Evolutionary conservation across 2,329 filamentous ascomycete species (phyloP).

Genomic region (Ceratocystis ficicola): DNA sequence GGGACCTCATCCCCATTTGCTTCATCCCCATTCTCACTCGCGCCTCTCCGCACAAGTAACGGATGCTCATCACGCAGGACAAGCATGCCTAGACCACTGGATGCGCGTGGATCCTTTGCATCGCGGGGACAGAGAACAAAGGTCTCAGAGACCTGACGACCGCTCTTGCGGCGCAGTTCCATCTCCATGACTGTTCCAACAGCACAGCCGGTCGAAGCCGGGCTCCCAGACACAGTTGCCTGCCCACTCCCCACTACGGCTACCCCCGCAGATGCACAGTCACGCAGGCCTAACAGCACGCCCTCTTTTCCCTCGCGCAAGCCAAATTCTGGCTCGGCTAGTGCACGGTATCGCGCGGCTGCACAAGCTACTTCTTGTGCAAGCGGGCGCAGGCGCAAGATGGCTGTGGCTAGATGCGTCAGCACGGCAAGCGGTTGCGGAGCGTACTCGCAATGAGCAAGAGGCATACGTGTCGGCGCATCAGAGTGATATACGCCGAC

Average conservation of each 20-base stretch:
- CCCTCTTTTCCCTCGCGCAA: conserved; percentile 68
- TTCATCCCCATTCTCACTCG: conserved; percentile 28
- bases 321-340: conserved; percentile 66
- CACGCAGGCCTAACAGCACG: conserved; percentile 47
- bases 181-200: conserved; percentile 58
- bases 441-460: conserved; percentile 41
- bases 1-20: conserved; percentile 36
- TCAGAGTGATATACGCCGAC: conserved; percentile 75
- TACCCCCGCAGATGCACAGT: conserved; percentile 29
- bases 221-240: too few species aligned
- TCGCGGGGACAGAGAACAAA: conserved; percentile 34
- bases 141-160: conserved; percentile 59
- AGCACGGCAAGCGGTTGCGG: conserved; percentile 62
- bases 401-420: conserved; percentile 75
- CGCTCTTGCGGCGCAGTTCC: conserved; percentile 75
- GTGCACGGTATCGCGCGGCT: conserved; percentile 61
- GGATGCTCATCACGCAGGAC: conserved; percentile 66
- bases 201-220: too few species aligned
- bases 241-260: conserved; percentile 27
- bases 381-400: conserved; percentile 62
- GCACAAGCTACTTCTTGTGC: conserved; percentile 62
- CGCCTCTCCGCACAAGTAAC: conserved; percentile 32
- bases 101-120: not conserved
- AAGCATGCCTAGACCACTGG: conserved; percentile 30
- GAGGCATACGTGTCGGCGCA: conserved; percentile 46